phyloP scores from a whole-genome alignment of 306 rosid genomes.

The Casuarina equisetifolia region DNA sequence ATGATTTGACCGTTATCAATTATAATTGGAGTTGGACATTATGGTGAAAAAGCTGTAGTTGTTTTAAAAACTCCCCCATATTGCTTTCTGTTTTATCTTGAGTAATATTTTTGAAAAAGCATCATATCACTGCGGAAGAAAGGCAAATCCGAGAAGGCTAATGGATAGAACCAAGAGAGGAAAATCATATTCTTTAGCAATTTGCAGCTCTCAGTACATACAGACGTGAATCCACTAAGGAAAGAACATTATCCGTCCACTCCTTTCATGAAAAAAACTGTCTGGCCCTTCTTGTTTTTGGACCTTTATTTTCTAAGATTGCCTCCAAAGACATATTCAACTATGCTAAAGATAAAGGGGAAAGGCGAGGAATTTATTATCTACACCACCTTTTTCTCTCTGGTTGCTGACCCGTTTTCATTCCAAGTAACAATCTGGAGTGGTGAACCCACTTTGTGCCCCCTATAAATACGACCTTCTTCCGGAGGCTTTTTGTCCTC shows the following conservation, averaged over 20 bases:
- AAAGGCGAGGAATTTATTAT: no score
- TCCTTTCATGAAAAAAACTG: conserved; percentile 30
- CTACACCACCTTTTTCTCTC: no score
- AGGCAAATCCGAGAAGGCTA: conserved; percentile 30
- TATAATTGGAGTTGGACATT: background rate
- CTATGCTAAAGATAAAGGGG: no score
- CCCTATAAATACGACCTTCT: conserved; percentile 13
- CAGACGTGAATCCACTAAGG: conserved; percentile 22
- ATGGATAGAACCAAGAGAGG: conserved; percentile 18
- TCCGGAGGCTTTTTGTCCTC: background rate
- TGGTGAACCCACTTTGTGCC: background rate
- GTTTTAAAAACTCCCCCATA: background rate
- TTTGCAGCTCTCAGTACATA: conserved; percentile 30
- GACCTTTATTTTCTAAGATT: background rate
- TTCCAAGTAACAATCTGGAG: no score
- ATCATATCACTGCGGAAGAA: conserved; percentile 18
- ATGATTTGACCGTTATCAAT: conserved; percentile 7
- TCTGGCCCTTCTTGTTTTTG: conserved; percentile 8
- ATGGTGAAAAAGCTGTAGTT: background rate
- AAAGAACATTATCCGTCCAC: conserved; percentile 34
- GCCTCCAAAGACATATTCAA: background rate
- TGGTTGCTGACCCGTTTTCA: background rate
- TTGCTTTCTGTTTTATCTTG: conserved; percentile 14
- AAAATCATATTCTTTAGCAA: conserved; percentile 46
- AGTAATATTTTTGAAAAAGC: conserved; percentile 31